Base-by-base conservation (phyloP, 305 asterid genomes). In the Fraxinus latifolia region DNA sequence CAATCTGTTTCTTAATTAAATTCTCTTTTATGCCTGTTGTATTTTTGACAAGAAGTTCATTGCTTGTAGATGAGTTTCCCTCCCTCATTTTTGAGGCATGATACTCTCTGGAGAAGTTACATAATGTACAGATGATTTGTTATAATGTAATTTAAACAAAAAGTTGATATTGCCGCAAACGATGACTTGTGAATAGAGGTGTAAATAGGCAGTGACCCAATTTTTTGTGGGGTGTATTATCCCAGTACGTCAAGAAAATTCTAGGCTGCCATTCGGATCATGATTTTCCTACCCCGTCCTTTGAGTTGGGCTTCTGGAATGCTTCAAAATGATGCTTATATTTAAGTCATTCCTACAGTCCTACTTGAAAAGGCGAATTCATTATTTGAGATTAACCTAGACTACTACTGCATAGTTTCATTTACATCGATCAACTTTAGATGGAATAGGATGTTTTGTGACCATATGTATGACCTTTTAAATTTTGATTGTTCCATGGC, bases 41-140 rank as follows among this genome's bases (percentile, higher is more conserved):
- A 79, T 79, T 58, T 8, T 19, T 44, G 39, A 73, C 67, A 1
- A 11, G 55, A 23, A 33, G 81, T 62, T 78, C 75, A 76, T 25
- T 47, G 21, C 70, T 21, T 21, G 14, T 42, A 31, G 34, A 23
- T 17, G 27, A 67, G 82, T 27, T 68, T 67, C 31, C 9, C 74
- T 19, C 77, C 82, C 58, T 67, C 36, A 62, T 44, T 60, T 36
- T 75, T 81, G 58, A 80, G 33, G 76, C 70, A 53, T 34, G 7
- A 33, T 23, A 37, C 47, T 71, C 77, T 68, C 15, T 68, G 21
- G 21, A 29, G 19, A 68, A 31, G 23, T 68, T 15, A 68, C 39
- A 31, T 68, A 27, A 68, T 68, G 74, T 29, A 68, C 21, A 14
- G 74, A 31, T 31, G 7, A 29, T 68, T 36, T 27, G 21, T 27